Evolutionary conservation across 2,329 filamentous ascomycete species (phyloP).

Genomic region (Penicillium sp.): DNA sequence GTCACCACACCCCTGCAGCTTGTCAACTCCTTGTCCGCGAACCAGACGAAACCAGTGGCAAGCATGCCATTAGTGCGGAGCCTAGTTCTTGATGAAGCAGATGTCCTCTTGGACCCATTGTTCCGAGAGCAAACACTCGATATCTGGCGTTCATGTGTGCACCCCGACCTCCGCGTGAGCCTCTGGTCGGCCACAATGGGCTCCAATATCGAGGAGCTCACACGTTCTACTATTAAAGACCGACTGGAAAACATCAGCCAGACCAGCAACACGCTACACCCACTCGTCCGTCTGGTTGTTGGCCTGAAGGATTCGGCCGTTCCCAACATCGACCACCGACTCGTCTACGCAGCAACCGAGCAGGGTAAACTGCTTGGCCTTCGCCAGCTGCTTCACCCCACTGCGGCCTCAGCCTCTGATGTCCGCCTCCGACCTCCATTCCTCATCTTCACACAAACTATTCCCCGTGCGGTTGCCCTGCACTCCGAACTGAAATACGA

Average conservation of each 20-base stretch:
- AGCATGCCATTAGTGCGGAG: constrained; percentile 70
- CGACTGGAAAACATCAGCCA: constrained; percentile 44
- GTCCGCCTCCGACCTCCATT: constrained; percentile 78
- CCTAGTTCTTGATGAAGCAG: constrained; percentile 88
- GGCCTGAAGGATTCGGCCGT: constrained; percentile 95
- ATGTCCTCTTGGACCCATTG: constrained; percentile 87
- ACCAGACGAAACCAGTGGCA: constrained; percentile 47
- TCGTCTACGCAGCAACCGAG: constrained; percentile 90
- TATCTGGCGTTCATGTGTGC: constrained; percentile 80
- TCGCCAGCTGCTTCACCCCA: constrained; percentile 83
- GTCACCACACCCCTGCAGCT: constrained; percentile 81
- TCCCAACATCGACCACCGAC: constrained; percentile 85
- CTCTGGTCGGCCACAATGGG: constrained; percentile 98
- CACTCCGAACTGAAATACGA: constrained; percentile 92
- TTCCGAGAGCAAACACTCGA: constrained; percentile 87
- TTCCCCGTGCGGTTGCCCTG: constrained; percentile 83
- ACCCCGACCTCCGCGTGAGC: constrained; percentile 71
- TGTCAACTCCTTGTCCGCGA: constrained; percentile 69
- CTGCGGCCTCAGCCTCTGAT: constrained; percentile 54
- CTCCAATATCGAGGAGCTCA: constrained; percentile 83
- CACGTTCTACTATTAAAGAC: constrained; percentile 67
- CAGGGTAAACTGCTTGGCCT: constrained; percentile 90
- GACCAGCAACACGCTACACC: constrained; percentile 27
- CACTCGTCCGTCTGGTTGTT: constrained; percentile 84
- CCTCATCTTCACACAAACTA: constrained; percentile 94